Evolutionary conservation across 2,329 filamentous ascomycete genomes (phyloP).

Genomic region (Tricladium varicosporioides): DNA sequence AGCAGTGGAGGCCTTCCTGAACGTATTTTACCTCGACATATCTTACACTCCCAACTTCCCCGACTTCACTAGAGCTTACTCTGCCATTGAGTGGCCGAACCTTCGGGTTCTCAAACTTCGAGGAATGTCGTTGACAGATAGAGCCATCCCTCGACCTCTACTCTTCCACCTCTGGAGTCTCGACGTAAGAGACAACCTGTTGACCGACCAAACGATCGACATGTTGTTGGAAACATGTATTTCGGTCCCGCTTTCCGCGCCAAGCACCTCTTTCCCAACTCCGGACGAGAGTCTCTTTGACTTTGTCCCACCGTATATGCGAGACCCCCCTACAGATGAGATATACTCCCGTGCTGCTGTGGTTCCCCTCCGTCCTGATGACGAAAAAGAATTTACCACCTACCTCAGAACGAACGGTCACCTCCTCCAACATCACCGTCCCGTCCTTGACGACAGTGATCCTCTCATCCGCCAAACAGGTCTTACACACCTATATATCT

Average conservation of each 20-base stretch:
- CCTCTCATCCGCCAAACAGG: conserved; percentile 37
- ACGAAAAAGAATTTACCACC: conserved; percentile 2
- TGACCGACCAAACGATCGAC: conserved; percentile 46
- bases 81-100: background rate
- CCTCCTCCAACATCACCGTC: conserved; percentile 43
- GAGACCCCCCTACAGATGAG: background rate
- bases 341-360: background rate
- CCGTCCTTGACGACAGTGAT: conserved; percentile 49
- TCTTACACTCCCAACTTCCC: conserved; percentile 14
- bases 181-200: conserved; percentile 50
- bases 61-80: background rate
- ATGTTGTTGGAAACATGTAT: conserved; percentile 36
- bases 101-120: conserved; percentile 48
- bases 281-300: conserved; percentile 5
- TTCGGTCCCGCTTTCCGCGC: conserved; percentile 8
- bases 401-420: conserved; percentile 38
- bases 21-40: conserved; percentile 23
- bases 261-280: background rate
- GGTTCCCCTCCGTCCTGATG: conserved; percentile 9
- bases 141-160: conserved; percentile 37
- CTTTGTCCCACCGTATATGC: conserved; percentile 12
- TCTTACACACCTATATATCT: conserved; percentile 55
- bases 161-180: conserved; percentile 52
- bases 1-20: background rate
- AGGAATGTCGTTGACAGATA: conserved; percentile 46